Evolutionary conservation across 2,329 filamentous ascomycete genomes (phyloP), one percentile per base, ranked within the genome.

Genomic region (Rhinocladiella similis): DNA sequence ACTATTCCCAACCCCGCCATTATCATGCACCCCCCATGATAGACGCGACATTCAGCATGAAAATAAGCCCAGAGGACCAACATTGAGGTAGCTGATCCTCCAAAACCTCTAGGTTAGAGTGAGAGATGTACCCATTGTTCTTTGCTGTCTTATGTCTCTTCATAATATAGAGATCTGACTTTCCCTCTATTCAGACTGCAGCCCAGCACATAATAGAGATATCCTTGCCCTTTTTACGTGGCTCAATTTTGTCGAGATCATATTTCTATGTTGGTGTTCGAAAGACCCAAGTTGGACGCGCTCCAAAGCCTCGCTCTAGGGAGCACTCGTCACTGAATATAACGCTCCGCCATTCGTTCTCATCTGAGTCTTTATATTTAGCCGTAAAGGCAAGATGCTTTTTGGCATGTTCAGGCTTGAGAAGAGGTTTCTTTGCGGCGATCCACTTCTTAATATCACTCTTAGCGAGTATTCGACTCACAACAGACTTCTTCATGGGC

Each of bases 261-360:
- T 45, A 68, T 56, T 65, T 62, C 46, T 67, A 29, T 9, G 41
- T 13, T n/a, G 52, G 50, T 14, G 47, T 55, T 10, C 57, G 36
- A 42, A 63, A 67, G 14, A 55, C 54, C 65, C 52, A 64, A 20
- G n/a, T 22, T n/a, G 27, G 18, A n/a, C 52, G 14, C 22, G 53
- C 57, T 19, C 58, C 54, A 53, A 36, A 56, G 22, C 65, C 62
- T 48, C 59, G 59, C 54, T 64, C 62, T 3, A 63, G 47, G 3
- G 59, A 63, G 49, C 57, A 59, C 42, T 64, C 62, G 53, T 64
- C 59, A 35, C 36, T 59, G 42, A 51, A 65, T 27, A 65, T 59
- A 9, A 65, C 48, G 16, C 45, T 52, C 10, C 20, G 27, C 62
- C 50, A 65, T 18, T 63, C 14, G 10, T 59, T 42, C 6, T 16